A percentile compares a stretch with the other conserved stretches of the same genome.
These are phyloP conservation scores for Lecanicillium sp. DNA, from an alignment of 2,329 filamentous ascomycete species.

Conservation along the genomic window DNA sequence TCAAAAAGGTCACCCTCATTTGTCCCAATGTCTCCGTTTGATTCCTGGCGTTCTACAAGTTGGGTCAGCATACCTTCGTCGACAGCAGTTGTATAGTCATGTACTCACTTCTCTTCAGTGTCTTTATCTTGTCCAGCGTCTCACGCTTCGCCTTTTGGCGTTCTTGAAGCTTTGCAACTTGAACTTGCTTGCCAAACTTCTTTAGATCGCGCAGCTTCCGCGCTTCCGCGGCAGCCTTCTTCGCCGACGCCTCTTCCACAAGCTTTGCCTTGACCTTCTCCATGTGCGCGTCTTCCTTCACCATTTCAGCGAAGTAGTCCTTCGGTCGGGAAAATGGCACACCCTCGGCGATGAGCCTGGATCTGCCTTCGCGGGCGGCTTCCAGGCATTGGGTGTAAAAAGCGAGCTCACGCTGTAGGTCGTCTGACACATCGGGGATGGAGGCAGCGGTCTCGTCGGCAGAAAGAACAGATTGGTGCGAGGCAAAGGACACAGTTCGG, in stretches of 20 bases:
- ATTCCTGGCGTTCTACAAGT: slow-evolving; percentile 72
- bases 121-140: slow-evolving; percentile 91
- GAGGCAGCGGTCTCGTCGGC: slow-evolving; percentile 53
- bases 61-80: slow-evolving; percentile 3
- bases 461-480: slow-evolving; percentile 71
- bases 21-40: slow-evolving; percentile 50
- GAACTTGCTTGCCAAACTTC: slow-evolving; percentile 98
- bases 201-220: slow-evolving; percentile 89
- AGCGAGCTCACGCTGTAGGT: slow-evolving; percentile 83
- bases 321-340: slow-evolving; percentile 80
- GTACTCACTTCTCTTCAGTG: slow-evolving; percentile 84
- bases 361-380: slow-evolving; percentile 65
- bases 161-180: slow-evolving; percentile 93
- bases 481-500: slow-evolving; percentile 66
- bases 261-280: slow-evolving; percentile 90
- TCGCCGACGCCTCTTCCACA: slow-evolving; percentile 81
- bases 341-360: slow-evolving; percentile 71
- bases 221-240: slow-evolving; percentile 88
- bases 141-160: slow-evolving; percentile 85
- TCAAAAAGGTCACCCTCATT: slow-evolving; percentile 88
- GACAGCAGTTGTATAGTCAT: too few species aligned
- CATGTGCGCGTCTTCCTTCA: slow-evolving; percentile 98
- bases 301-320: slow-evolving; percentile 99
- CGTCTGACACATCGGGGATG: slow-evolving; percentile 81
- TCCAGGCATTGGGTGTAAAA: slow-evolving; percentile 88